Base-by-base conservation (phyloP, 768 basidiomycete genomes). In the Tricholoma flavovirens region DNA sequence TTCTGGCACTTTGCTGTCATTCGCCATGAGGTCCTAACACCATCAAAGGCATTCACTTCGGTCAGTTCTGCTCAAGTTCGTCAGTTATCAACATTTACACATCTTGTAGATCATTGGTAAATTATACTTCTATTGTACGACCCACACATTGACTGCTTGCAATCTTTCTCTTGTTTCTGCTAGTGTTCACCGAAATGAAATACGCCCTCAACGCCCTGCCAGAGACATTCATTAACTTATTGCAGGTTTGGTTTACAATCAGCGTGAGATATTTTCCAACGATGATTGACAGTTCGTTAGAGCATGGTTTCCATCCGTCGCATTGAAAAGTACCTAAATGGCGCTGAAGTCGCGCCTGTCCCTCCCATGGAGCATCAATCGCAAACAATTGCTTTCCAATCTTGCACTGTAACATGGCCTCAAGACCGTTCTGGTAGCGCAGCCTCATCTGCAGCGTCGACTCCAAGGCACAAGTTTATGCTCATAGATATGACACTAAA, bases 321-420 rank as follows among this genome's bases (percentile, higher is more conserved):
- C 51, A 94, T 98, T 59, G 93, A 95, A 67, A 93, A 90, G 63
- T 98, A 95, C 68, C 79, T 98, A 24, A 73, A 82, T 49, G 77
- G 81, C 8, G 79, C 82, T 1, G 94, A 98, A 70, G 84, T 97
- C 15, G 68, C 77, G 1, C 68, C 77, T 1, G 83, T 90, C 11
- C 78, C 76, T 4, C 83, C 84, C 2, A 68, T 89, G 6, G 68
- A 75, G 19, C 67, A 78, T 26, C 81, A 86, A 59, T 76, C 78
- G 17, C 74, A 78, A 51, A 79, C 73, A 2, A 84, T 95, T 54
- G 77, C 85, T 1, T 81, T 95, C 61, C 88, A 88, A 66, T 88
- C 88, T 9, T 93, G 91, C 35, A 96, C 91, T 0, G 77, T 93
- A 49, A 91, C 92, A 1, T 98, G 94, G 93, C 90, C 94, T 0